Conservation (phyloP, 2,329 filamentous ascomycete genomes). For the Penicillium hesseltinei region DNA sequence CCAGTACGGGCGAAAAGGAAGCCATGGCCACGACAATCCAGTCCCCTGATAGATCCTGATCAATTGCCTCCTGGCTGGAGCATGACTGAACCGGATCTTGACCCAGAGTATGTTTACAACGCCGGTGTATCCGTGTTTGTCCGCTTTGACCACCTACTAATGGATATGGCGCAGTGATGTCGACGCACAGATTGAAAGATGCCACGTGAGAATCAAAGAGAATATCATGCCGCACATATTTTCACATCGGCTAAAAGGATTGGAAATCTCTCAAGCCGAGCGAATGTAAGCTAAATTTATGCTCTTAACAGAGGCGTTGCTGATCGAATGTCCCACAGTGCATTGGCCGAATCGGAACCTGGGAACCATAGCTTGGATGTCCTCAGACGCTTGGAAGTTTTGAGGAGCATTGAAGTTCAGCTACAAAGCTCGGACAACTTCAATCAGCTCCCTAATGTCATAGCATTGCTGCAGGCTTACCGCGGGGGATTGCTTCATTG, state of each 20-base stretch:
- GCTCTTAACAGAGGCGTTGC: neutral
- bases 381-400: neutral
- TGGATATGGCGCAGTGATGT: neutral
- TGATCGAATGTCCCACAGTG: neutral
- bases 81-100: neutral
- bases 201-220: neutral
- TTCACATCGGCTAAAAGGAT: neutral
- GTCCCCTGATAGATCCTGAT: neutral
- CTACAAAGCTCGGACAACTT: neutral
- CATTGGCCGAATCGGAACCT: neutral
- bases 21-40: neutral
- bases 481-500: neutral
- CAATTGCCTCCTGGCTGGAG: neutral
- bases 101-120: neutral
- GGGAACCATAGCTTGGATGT: neutral
- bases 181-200: slow-evolving; percentile 3
- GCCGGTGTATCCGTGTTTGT: neutral
- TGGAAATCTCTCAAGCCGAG: neutral
- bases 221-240: slow-evolving; percentile 3
- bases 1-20: neutral
- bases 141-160: neutral
- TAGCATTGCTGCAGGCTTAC: slow-evolving; percentile 3
- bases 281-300: neutral
- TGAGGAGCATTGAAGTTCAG: neutral
- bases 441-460: slow-evolving; percentile 2